These are phyloP conservation scores for Homolaphlyctis polyrhiza DNA, from an alignment of 371 early-diverging fungal species.

Conservation along the genomic window DNA sequence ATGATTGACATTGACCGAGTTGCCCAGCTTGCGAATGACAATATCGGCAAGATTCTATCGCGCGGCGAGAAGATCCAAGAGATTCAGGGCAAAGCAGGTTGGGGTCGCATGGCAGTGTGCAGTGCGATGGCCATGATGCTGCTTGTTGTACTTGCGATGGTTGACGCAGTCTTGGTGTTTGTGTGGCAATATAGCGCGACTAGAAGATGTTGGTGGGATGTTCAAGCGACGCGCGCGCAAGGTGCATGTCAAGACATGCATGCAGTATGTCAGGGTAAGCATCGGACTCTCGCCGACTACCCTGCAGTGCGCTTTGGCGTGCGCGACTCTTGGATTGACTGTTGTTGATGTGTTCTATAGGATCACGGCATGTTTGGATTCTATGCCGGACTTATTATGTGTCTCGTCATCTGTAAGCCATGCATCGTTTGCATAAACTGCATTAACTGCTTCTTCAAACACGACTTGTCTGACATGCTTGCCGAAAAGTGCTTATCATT, in stretches of 20 bases:
- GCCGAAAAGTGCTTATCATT: background rate
- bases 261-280: conserved; percentile 2
- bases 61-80: background rate
- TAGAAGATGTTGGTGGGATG: background rate
- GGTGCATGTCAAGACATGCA: background rate
- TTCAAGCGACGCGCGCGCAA: background rate
- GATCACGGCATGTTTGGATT: background rate
- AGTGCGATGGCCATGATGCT: no score
- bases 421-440: background rate
- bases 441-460: background rate
- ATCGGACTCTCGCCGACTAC: no score
- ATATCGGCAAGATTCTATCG: conserved; percentile 3
- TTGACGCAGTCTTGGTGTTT: no score
- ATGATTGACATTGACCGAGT: conserved; percentile 1
- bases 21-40: background rate
- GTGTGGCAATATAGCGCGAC: background rate
- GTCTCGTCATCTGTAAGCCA: background rate
- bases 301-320: no score
- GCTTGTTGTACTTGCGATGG: no score
- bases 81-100: conserved; percentile 2
- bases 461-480: background rate
- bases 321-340: no score
- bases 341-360: no score
- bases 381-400: background rate
- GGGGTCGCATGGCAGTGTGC: no score